Conservation (phyloP, 495 filamentous ascomycete species). For the Pseudotulostoma volvatum region DNA sequence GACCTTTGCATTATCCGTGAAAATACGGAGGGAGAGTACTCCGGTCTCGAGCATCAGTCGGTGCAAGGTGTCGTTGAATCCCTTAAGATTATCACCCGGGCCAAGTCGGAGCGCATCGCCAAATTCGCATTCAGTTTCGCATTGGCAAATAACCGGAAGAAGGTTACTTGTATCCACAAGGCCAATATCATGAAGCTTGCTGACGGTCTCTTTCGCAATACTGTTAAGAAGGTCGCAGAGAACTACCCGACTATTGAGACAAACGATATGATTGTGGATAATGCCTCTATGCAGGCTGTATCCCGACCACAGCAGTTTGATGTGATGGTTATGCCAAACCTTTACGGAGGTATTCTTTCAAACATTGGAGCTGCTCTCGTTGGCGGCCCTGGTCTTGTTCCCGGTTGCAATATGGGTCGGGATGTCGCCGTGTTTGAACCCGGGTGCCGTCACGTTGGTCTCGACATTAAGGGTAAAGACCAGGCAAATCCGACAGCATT, state of each 20-base stretch:
- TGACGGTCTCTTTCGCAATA: slow-evolving; percentile 95
- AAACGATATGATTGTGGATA: slow-evolving; percentile 99
- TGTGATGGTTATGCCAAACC: slow-evolving; percentile 99
- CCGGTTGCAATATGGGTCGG: slow-evolving; percentile 97
- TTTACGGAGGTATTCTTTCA: slow-evolving; percentile 97
- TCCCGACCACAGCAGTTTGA: slow-evolving; percentile 94
- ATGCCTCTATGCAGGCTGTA: slow-evolving; percentile 98
- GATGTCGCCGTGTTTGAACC: slow-evolving; percentile 98
- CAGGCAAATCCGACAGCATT: slow-evolving; percentile 96
- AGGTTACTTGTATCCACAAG: slow-evolving; percentile 99
- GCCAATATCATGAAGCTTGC: slow-evolving; percentile 99
- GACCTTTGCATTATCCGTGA: slow-evolving; percentile 98
- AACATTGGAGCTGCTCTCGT: slow-evolving; percentile 99
- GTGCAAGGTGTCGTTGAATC: slow-evolving; percentile 95
- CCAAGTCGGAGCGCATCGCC: slow-evolving; percentile 95
- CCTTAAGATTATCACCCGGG: slow-evolving; percentile 97
- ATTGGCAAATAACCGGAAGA: slow-evolving; percentile 93
- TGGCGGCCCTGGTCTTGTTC: slow-evolving; percentile 90
- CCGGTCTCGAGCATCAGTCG: slow-evolving; percentile 94
- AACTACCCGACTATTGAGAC: slow-evolving; percentile 86
- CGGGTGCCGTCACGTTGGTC: slow-evolving; percentile 93
- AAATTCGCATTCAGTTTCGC: slow-evolving; percentile 98
- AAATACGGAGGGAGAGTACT: slow-evolving; percentile 99
- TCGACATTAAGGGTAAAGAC: slow-evolving; percentile 98
- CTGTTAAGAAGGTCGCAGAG: slow-evolving; percentile 81